phyloP scores from a whole-genome alignment of 345 rosid species.

The Sisymbrium altissimum region DNA sequence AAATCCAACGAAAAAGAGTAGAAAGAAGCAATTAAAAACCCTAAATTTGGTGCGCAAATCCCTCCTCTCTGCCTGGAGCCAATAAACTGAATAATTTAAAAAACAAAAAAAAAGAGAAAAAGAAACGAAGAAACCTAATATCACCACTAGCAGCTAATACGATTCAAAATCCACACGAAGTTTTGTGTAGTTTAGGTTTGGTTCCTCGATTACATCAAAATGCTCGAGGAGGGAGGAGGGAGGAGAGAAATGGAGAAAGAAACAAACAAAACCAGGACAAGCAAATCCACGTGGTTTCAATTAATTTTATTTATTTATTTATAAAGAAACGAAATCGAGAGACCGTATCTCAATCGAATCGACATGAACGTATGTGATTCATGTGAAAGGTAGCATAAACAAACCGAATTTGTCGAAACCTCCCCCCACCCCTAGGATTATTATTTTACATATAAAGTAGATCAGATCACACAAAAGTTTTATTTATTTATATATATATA shows the following conservation, averaged over 20 bases:
- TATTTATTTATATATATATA: neutral
- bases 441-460: no score
- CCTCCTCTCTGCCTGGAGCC: conserved; percentile 6
- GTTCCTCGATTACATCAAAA: conserved; percentile 30
- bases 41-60: conserved; percentile 1
- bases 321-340: neutral
- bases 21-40: neutral
- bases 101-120: neutral
- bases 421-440: no score
- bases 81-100: conserved; percentile 8
- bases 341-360: conserved; percentile 37
- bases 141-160: no score
- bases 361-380: conserved; percentile 37
- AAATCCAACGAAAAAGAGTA: neutral
- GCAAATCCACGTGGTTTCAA: conserved; percentile 43
- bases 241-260: neutral
- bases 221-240: conserved; percentile 9
- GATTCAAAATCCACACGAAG: conserved; percentile 27
- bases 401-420: conserved; percentile 24
- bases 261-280: conserved; percentile 26
- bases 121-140: neutral
- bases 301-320: neutral
- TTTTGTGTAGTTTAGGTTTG: conserved; percentile 16
- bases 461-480: conserved; percentile 34
- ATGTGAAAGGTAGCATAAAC: conserved; percentile 32